phyloP scores from a whole-genome alignment of 495 filamentous ascomycete genomes.

The Xylaria venustula region DNA sequence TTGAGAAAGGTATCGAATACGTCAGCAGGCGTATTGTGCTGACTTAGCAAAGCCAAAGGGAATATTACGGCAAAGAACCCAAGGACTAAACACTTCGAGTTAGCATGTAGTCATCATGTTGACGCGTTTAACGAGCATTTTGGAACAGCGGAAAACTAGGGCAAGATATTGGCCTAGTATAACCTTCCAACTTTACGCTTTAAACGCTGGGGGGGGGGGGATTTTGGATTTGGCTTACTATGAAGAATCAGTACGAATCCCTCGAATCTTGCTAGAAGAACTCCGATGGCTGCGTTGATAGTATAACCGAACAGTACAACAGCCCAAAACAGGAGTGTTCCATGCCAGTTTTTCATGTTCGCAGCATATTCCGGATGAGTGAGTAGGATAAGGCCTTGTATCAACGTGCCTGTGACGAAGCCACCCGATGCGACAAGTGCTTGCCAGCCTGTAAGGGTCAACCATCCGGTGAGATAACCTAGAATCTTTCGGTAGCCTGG shows the following conservation, averaged over 20 bases:
- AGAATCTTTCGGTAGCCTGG: slow-evolving; percentile 51
- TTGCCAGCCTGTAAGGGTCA: slow-evolving; percentile 60
- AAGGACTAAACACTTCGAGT: slow-evolving; percentile 28
- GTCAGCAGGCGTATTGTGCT: slow-evolving; percentile 42
- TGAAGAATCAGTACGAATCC: slow-evolving; percentile 59
- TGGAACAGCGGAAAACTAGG: too few relatives aligned
- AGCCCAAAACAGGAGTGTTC: slow-evolving; percentile 56
- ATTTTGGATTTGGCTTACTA: not conserved
- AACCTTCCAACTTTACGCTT: too few relatives aligned
- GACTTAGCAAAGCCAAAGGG: slow-evolving; percentile 53
- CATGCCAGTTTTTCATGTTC: slow-evolving; percentile 56
- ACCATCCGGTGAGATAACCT: slow-evolving; percentile 61
- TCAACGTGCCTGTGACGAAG: slow-evolving; percentile 55
- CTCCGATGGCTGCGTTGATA: slow-evolving; percentile 57
- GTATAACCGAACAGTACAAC: slow-evolving; percentile 49
- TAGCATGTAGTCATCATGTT: not conserved
- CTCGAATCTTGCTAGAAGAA: slow-evolving; percentile 58
- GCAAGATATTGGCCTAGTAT: too few relatives aligned
- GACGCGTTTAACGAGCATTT: too few relatives aligned
- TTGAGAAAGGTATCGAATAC: slow-evolving; percentile 57
- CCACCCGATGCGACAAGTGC: slow-evolving; percentile 50
- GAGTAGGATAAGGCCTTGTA: slow-evolving; percentile 59
- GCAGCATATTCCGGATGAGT: slow-evolving; percentile 45
- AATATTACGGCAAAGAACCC: slow-evolving; percentile 62
- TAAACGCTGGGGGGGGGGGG: too few relatives aligned